Base-by-base conservation (phyloP, 2,329 filamentous ascomycete species). In the Colletotrichum tropicale region DNA sequence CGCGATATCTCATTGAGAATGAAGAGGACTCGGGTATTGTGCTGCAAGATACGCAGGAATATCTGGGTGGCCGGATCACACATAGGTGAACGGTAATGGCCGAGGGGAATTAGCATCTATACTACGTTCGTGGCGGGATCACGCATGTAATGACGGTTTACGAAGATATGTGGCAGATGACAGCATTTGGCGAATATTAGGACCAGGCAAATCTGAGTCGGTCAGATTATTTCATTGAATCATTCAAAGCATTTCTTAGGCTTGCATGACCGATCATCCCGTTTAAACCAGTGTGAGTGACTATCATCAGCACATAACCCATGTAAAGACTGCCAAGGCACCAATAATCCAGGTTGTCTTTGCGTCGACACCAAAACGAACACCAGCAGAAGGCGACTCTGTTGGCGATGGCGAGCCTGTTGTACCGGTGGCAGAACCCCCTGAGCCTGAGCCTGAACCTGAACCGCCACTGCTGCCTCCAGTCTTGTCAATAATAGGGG, bases 1-100 rank as follows among this genome's bases (percentile, higher is more conserved):
- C 74, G 64, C 64, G 74, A 5, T 76, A 76, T 32, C 21, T 76
- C 7, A 34, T 76, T 9, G 70, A 74, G 13, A 69, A 48, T 4
- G 74, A 76, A 21, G 74, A 76, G 6, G 74, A 76, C 5, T 43
- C 74, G 2, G 70, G 70, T 5, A 76, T 76, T 13, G 48, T 76
- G n/a, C 64, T 76, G 7, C 74, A 73, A 16, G 70, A 76, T 32
- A 76, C 74, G 9, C 74, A 76, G 18, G 74, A 76, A 18, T 76
- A 76, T 65, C n/a, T 76, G 28, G 70, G 74, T 8, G 65, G 58
- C 21, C 61, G 74, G 8, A 69, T 65, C 32, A 64, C 55, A 12
- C 64, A 52, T 9, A 74, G 74, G 61, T 76, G 66, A 69, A 24
- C 15, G 9, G 24, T 18, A 30, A 38, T 13, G 34, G 1, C 32